Evolutionary conservation across 139 green algal genomes (phyloP), one percentile per base, ranked within the genome.

Genomic region (Desmodesmus armatus): DNA sequence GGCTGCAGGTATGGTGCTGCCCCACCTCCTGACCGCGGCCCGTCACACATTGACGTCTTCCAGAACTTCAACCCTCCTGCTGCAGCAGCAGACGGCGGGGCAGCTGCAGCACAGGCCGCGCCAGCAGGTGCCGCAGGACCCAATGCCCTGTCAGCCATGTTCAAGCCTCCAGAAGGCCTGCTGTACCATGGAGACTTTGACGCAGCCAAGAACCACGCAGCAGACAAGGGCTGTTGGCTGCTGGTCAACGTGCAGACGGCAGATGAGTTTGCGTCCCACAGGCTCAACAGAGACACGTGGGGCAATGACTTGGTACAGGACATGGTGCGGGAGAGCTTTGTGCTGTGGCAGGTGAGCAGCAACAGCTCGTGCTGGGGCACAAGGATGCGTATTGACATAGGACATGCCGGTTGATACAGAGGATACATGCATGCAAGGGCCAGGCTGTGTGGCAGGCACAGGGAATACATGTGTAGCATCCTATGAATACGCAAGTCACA

Each of bases 201-300:
- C 27, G 83, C 87, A 37, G 94, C 92, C 40, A 62, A 66, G 25
- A 69, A 69, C 11, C 35, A 71, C 5, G 80, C 66, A 33, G 51
- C 15, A 15, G 21, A 85, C n/a, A 47, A 95, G 74, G 85, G 83
- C 43, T 87, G 81, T 33, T 96, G 93, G 91, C 92, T 98, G 88
- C 78, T 98, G 43, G 69, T 97, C 6, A 98, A 98, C 83, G 51
- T 98, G 55, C 96, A 98, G 87, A 89, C 62, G 43, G 78, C 88
- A 37, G 88, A 75, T 13, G 87, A 98, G 89, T 98, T 98, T 91
- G 93, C 92, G 3, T 87, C 80, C 60, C 91, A 97, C 87, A 84
- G 87, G 73, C 86, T 98, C 1, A 98, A 98, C 87, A 78, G 96
- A 3, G 96, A 98, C 83, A 97, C 93, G 1, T 98, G 96, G 96